Evolutionary conservation across 2,329 filamentous ascomycete genomes (phyloP), one percentile per base, ranked within the genome.

Genomic region (Chaetomium strumarium): DNA sequence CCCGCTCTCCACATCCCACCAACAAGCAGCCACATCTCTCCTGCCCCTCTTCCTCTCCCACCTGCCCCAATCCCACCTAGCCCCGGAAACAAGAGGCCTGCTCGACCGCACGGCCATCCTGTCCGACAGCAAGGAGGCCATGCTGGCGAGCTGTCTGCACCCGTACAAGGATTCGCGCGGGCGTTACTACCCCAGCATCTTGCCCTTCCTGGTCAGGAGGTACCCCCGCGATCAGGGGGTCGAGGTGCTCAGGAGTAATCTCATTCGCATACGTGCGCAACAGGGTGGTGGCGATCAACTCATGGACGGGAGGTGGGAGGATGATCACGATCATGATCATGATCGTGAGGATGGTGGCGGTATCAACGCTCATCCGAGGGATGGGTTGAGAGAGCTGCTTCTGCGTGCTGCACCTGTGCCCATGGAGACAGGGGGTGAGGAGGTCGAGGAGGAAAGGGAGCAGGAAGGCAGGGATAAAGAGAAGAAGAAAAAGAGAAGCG

Each of bases 61-160:
- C 52, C 69, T 93, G 3, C 83, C 85, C 1, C 80, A 86, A 51
- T 75, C 81, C 46, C 76, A 82, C 64, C 70, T 95, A 36, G 79
- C 86, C n/a, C 80, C 85, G 9, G 80, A 86, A 2, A 66, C 89
- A 17, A 84, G 92, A 48, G 80, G 84, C 11, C 81, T 89, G 45
- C 76, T 96, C 57, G 90, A 96, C 64, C 86, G 88, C 58, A 88
- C 88, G 2, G 86, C 89, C 17, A 85, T 96, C 51, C 71, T 96
- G 19, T 79, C 76, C 5, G 76, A 78, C 54, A 77, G 85, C 66
- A 84, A 83, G 64, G 75, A 84, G 31, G 85, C 87, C 39, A 88
- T 96, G 79, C 64, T 93, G 11, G 83, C 90, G 6, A 92, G 89
- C 66, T 83, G 95, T 12, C 73, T 96, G 54, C 90, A 93, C 67